These are phyloP conservation scores for Colletotrichum sp. DNA, from an alignment of 2,329 filamentous ascomycete genomes.

Conservation along the genomic window DNA sequence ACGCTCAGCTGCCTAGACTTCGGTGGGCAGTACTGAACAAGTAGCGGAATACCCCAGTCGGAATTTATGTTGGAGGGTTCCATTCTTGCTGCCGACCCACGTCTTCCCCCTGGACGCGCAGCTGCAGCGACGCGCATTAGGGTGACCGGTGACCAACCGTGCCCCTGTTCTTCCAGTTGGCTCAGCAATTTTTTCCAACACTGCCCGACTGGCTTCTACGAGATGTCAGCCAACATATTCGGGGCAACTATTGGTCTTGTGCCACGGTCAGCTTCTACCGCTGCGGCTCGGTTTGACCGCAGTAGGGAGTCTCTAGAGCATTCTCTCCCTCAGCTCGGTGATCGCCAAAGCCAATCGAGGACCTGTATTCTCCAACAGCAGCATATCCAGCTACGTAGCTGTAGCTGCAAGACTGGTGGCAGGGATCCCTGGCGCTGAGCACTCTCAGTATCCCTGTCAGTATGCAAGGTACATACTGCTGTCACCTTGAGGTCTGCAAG, in stretches of 20 bases:
- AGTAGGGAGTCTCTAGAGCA: not conserved
- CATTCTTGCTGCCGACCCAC: not conserved
- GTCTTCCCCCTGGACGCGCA: not conserved
- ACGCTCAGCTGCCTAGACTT: not conserved
- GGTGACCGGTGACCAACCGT: not conserved
- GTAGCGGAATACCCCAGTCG: not conserved
- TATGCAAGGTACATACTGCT: slow-evolving; percentile 8
- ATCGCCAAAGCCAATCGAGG: not conserved
- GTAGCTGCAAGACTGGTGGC: not conserved
- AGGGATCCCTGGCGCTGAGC: not conserved
- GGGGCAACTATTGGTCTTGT: not conserved
- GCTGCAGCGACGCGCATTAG: not conserved
- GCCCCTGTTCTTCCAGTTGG: not conserved
- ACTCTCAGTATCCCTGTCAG: not conserved
- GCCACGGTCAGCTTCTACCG: not conserved
- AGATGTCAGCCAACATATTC: not conserved
- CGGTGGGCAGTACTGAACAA: not conserved
- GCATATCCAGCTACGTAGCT: not conserved
- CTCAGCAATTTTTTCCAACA: not conserved
- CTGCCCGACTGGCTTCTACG: not conserved
- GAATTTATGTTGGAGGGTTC: not conserved
- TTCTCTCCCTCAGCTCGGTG: not conserved
- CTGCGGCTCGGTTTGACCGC: not conserved
- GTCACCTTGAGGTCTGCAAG: not conserved
- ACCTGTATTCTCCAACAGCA: not conserved